Evolutionary conservation across 768 basidiomycete genomes (phyloP), one percentile per base, ranked within the genome.

Genomic region (Pisolithus albus): DNA sequence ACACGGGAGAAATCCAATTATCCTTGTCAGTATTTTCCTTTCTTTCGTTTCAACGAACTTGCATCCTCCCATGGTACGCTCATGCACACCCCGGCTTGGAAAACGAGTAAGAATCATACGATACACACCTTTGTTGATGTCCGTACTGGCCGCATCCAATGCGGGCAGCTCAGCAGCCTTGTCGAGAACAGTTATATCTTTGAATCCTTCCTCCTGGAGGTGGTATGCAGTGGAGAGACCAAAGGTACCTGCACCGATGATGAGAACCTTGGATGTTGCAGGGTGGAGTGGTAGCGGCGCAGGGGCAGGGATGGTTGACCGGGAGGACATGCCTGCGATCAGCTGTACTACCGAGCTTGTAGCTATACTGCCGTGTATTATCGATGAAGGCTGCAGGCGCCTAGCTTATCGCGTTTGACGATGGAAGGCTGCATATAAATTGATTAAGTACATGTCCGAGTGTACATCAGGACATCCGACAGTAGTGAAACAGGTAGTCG

Each of bases 191-290:
- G 82, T 88, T 55, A 95, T 77, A 52, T 83, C 61, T 15, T 67
- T 74, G 67, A 83, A 92, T 16, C 87, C 85, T 53, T 83, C 71
- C 50, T 71, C 64, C 46, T 94, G 72, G 47, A 95, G 81, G 63
- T 90, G 82, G 57, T 82, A 77, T 1, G 92, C 93, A 0, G 93
- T 88, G 16, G 91, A 93, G 46, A 90, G 71, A 6, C 93, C 93
- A 64, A 94, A 94, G 56, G 83, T 83, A 5, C 91, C 91, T 38
- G 88, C 84, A 24, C 91, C 91, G 40, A 91, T 73, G 54, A 93
- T 83, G 48, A 92, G 61, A 42, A 66, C 54, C 37, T 46, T 57
- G 5, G 64, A 59, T 9, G 36, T 52, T 6, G n/a, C 21, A 15
- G 47, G 36, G 23, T 48, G 21, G 8, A 39, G 36, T 13, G 32